Percentiles rank a stretch among this genome's conserved stretches.
Conservation (phyloP, 73 alveolate genomes). For the Uronychia binucleata region DNA sequence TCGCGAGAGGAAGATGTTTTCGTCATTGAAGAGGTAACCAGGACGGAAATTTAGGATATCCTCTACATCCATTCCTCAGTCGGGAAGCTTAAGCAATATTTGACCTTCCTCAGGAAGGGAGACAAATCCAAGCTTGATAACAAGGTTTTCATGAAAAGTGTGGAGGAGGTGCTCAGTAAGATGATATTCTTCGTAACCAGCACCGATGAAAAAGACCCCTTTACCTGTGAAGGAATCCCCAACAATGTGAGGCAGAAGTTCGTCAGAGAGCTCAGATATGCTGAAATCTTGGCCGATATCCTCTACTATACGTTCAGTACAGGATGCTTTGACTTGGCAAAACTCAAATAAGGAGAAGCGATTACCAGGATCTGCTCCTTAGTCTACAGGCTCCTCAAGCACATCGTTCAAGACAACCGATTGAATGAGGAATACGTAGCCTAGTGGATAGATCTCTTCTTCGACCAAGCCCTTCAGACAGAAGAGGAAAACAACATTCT, state of each 20-base stretch:
- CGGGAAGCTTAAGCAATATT: conserved; percentile 28
- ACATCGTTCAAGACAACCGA: conserved; percentile 17
- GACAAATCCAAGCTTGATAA: conserved; percentile 1
- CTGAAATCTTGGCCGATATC: conserved; percentile 24
- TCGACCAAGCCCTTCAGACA: conserved; percentile 20
- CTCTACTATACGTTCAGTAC: conserved; percentile 12
- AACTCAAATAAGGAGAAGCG: background rate
- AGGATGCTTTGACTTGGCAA: background rate
- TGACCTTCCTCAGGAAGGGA: conserved; percentile 22
- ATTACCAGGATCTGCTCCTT: conserved; percentile 2
- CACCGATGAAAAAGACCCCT: conserved; percentile 38
- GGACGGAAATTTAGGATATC: conserved; percentile 21
- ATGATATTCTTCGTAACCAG: conserved; percentile 19
- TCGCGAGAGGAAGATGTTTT: conserved; percentile 67
- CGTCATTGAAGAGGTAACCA: conserved; percentile 15
- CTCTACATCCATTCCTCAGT: conserved; percentile 38
- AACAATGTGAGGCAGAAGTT: conserved; percentile 7
- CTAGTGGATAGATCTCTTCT: conserved; percentile 48
- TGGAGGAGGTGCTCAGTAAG: background rate
- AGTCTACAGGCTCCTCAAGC: conserved; percentile 22
- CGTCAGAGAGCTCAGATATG: conserved; percentile 25
- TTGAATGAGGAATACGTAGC: conserved; percentile 30
- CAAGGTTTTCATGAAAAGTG: background rate
- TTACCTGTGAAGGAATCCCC: conserved; percentile 36
- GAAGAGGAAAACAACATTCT: conserved; percentile 17